Percentiles rank a stretch among this genome's conserved stretches.
Evolutionary conservation across 2,329 filamentous ascomycete genomes (phyloP).

Genomic region (Penicillium italicum): DNA sequence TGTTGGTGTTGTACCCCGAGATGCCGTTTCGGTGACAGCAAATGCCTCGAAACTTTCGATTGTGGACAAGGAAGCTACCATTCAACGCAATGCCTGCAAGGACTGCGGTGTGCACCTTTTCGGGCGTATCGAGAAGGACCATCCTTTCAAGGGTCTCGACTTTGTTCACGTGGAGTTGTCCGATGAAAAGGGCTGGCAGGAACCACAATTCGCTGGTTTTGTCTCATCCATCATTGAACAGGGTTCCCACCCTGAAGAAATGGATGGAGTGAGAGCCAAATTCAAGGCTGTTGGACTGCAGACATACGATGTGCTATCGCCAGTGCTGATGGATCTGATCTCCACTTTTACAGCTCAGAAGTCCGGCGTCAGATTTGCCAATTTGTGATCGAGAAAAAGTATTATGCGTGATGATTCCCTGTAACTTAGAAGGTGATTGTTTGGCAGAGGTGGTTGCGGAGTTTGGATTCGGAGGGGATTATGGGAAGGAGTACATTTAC

Average conservation of each 20-base stretch:
- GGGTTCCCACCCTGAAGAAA: slow-evolving; percentile 55
- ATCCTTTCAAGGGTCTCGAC: slow-evolving; percentile 66
- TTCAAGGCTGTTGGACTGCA: slow-evolving; percentile 56
- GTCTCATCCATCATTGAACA: slow-evolving; percentile 67
- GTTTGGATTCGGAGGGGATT: neutral
- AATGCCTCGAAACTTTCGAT: slow-evolving; percentile 57
- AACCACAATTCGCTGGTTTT: slow-evolving; percentile 67
- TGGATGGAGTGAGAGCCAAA: slow-evolving; percentile 53
- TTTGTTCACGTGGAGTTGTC: slow-evolving; percentile 65
- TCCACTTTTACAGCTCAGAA: slow-evolving; percentile 55
- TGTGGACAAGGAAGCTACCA: slow-evolving; percentile 55
- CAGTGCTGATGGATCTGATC: slow-evolving; percentile 61
- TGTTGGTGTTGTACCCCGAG: slow-evolving; percentile 58
- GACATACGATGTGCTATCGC: slow-evolving; percentile 61
- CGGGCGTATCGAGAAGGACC: slow-evolving; percentile 62
- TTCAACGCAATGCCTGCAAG: slow-evolving; percentile 59
- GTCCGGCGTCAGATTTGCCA: slow-evolving; percentile 30
- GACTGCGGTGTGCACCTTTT: slow-evolving; percentile 62
- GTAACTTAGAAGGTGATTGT: neutral
- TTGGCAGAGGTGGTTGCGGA: neutral
- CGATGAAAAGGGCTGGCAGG: slow-evolving; percentile 63
- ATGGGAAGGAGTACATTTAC: neutral
- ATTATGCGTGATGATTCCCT: neutral
- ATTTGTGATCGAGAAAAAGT: slow-evolving; percentile 18
- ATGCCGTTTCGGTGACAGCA: slow-evolving; percentile 55